phyloP scores from a whole-genome alignment of 768 basidiomycete genomes.

The Lanmaoa pseudosensibilis region DNA sequence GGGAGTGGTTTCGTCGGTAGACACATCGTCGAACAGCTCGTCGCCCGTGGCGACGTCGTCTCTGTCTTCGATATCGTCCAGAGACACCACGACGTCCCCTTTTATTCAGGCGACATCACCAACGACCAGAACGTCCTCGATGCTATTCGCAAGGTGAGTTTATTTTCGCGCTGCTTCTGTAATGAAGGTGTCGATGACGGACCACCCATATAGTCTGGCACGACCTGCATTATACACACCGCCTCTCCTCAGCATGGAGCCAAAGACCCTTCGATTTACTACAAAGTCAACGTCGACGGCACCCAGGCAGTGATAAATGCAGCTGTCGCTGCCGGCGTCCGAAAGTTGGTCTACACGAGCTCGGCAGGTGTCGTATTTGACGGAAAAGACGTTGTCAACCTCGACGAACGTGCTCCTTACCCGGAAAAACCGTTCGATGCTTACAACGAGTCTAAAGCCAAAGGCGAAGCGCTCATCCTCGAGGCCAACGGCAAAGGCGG shows the following conservation, averaged over 20 bases:
- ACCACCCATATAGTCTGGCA: slow-evolving; percentile 53
- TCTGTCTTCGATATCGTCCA: slow-evolving; percentile 92
- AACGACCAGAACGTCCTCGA: slow-evolving; percentile 68
- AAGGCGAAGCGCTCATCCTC: slow-evolving; percentile 81
- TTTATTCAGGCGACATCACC: slow-evolving; percentile 88
- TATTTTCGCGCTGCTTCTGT: neutral
- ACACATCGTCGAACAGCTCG: slow-evolving; percentile 84
- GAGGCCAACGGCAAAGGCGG: slow-evolving; percentile 84
- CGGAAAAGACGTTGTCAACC: slow-evolving; percentile 74
- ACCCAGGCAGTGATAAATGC: slow-evolving; percentile 84
- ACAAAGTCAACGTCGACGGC: slow-evolving; percentile 93
- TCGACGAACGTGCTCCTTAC: slow-evolving; percentile 82
- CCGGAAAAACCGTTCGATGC: slow-evolving; percentile 80
- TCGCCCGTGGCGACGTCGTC: slow-evolving; percentile 77
- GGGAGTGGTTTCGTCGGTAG: slow-evolving; percentile 91
- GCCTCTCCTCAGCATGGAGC: slow-evolving; percentile 79
- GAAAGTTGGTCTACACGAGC: slow-evolving; percentile 91
- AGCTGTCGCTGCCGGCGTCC: slow-evolving; percentile 67
- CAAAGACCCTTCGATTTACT: slow-evolving; percentile 71
- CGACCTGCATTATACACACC: slow-evolving; percentile 94
- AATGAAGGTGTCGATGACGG: neutral
- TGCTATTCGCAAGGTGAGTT: slow-evolving; percentile 70
- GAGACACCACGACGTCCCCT: slow-evolving; percentile 81
- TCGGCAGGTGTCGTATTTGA: slow-evolving; percentile 91
- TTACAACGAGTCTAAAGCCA: slow-evolving; percentile 92